Base-by-base conservation (phyloP, 805 yeast genomes). In the Yamadazyma tumulicola region DNA sequence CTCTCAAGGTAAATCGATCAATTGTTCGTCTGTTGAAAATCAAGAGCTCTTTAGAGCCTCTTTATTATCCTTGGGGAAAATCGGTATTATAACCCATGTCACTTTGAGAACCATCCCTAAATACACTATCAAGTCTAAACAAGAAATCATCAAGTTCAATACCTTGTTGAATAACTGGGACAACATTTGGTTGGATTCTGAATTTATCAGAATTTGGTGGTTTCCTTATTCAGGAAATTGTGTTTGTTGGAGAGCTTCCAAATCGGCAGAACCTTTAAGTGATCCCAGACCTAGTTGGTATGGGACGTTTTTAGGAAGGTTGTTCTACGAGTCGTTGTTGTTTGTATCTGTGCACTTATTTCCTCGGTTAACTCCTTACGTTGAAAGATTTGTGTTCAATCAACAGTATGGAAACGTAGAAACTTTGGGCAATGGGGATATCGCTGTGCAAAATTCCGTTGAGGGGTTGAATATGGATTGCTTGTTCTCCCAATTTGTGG, bases 131-230 rank as follows among this genome's bases (percentile, higher is more conserved):
- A 81, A 77, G 56, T 81, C 95, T 6, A 70, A 75, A 31, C 93
- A 86, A 54, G 95, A 87, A 59, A 81, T 88, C 23, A 79, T 91
- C 48, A 66, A 77, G 18, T 87, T 91, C 51, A 83, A 82, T 16
- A 76, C 86, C 5, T 62, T 91, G 16, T 59, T 91, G 47, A 63
- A 67, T 10, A 68, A 77, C 41, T 87, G 95, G 87, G 86, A 83
- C 46, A 67, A 69, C 10, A 59, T 91, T 29, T 91, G 97, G 95
- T 76, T 85, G 3, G 79, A 86, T 30, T 74, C 87, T n/a, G 98
- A 91, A 61, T 91, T 79, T 52, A 82, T 88, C 29, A 77, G 97
- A 45, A 77, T 88, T 32, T 91, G 97, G 97, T 93, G 97, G 97
- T 93, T 84, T 59, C 97, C 98, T 1, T 93, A 91, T 58, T 72